Percentiles rank a stretch among this genome's conserved stretches.
Evolutionary conservation across 2,329 filamentous ascomycete genomes (phyloP).

Genomic region (Ustilaginoidea virens): DNA sequence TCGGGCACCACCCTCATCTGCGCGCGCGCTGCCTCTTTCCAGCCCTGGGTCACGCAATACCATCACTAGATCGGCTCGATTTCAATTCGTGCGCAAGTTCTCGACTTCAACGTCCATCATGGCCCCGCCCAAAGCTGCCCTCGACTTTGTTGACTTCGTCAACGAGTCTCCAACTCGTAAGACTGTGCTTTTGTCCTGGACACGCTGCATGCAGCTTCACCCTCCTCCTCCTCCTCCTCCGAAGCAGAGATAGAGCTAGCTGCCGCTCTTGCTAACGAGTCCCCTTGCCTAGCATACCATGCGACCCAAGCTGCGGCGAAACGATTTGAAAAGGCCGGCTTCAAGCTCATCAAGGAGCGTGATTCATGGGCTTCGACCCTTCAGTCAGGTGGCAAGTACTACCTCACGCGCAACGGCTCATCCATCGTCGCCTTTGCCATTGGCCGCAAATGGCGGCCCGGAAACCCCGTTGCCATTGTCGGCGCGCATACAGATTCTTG

Average conservation of each 20-base stretch:
- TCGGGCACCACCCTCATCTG: neutral
- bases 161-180: slow-evolving; percentile 91
- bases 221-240: too few species aligned
- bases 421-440: slow-evolving; percentile 89
- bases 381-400: slow-evolving; percentile 85
- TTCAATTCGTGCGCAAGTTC: slow-evolving; percentile 1
- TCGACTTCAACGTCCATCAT: slow-evolving; percentile 24
- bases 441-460: slow-evolving; percentile 78
- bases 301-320: slow-evolving; percentile 67
- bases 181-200: too few species aligned
- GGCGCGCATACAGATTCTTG: slow-evolving; percentile 95
- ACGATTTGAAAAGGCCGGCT: slow-evolving; percentile 69
- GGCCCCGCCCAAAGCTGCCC: slow-evolving; percentile 41
- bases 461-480: slow-evolving; percentile 83
- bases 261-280: slow-evolving; percentile 10
- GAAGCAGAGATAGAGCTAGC: too few species aligned
- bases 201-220: too few species aligned
- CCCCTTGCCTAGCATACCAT: slow-evolving; percentile 70
- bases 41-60: neutral
- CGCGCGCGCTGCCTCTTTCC: neutral
- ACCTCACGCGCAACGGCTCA: slow-evolving; percentile 82
- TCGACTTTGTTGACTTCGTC: slow-evolving; percentile 85
- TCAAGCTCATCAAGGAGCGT: slow-evolving; percentile 76
- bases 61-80: neutral
- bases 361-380: slow-evolving; percentile 74